Base-by-base conservation (phyloP, 2,329 filamentous ascomycete species). In the Pseudocercospora macadamiae region DNA sequence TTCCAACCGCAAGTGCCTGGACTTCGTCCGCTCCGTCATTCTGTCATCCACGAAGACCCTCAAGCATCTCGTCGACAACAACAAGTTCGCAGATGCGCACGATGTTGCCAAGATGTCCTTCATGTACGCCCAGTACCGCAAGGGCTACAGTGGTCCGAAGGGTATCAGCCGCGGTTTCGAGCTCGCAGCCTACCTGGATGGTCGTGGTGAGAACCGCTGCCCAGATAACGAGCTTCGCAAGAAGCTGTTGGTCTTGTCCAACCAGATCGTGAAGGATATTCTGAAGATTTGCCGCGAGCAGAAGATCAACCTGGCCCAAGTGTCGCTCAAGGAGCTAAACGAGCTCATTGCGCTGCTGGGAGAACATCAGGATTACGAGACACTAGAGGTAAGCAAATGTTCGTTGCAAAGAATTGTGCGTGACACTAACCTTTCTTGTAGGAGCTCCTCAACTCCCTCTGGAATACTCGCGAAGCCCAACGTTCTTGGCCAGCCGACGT, bases 261-360 rank as follows among this genome's bases (percentile, higher is more conserved):
- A 74, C 34, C 67, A 67, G 30, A 76, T 80, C 59, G 73, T 77
- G 32, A 71, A 71, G 30, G 74, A 75, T 26, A 75, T 82, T 0
- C 70, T 83, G 5, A 64, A 69, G 6, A 76, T 76, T 6, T 77
- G 80, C 62, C 73, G 71, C 45, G 71, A 75, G 3, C 68, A 74
- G 16, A 70, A 80, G 16, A 74, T 83, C 42, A 76, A 81, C 57
- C 73, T 82, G 37, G 69, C 75, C 12, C 72, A 75, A 8, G 64
- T 83, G 14, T 72, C 73, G 18, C 75, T 80, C 52, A 71, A 76
- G 28, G 79, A 82, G 34, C 68, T 83, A 1, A 75, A 75, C 16
- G 76, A 76, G 6, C 71, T 82, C 1, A 73, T 81, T 25, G 74
- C 74, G 8, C 70, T 83, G 3, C 73, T 83, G 1, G 80, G 80